Conservation (phyloP, 2,329 filamentous ascomycete species). For the Alternaria sp. region DNA sequence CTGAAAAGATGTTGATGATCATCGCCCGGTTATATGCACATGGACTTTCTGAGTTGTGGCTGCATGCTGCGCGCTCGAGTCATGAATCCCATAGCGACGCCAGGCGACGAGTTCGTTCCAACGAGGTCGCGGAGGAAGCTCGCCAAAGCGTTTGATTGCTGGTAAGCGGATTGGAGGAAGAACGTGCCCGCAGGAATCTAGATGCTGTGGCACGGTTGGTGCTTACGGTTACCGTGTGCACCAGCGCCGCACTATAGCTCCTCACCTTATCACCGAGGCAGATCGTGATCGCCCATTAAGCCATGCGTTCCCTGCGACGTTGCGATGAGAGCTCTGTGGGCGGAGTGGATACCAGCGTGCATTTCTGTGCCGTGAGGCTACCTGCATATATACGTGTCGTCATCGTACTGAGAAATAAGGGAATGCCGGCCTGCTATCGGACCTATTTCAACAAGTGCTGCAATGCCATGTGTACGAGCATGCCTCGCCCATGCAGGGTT, state of each 20-base stretch:
- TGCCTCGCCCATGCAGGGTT: conserved; percentile 24
- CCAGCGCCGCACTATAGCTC: conserved; percentile 5
- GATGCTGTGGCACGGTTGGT: conserved; percentile 9
- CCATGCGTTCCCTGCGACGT: conserved; percentile 2
- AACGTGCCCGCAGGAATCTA: conserved; percentile 12
- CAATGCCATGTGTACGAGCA: conserved; percentile 31
- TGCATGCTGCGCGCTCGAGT: conserved; percentile 13
- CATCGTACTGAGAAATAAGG: conserved; percentile 22
- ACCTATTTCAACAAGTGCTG: conserved; percentile 19
- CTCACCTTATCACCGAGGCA: conserved; percentile 20
- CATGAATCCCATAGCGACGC: not conserved
- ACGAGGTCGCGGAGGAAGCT: conserved; percentile 4
- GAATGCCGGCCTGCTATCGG: conserved; percentile 10
- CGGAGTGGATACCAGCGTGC: conserved; percentile 21
- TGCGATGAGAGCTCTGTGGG: conserved; percentile 8
- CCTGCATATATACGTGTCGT: conserved; percentile 36
- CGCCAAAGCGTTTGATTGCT: conserved; percentile 8
- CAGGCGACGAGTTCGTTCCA: not conserved
- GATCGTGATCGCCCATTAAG: conserved; percentile 15
- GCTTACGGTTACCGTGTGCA: conserved; percentile 2
- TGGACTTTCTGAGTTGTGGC: conserved; percentile 16
- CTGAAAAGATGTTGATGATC: not conserved
- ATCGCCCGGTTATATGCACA: conserved; percentile 23
- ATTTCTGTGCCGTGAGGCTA: conserved; percentile 20
- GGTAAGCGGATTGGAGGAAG: conserved; percentile 24